Base-by-base conservation (phyloP, 371 early-diverging fungal species). In the Saksenaea oblongispora region DNA sequence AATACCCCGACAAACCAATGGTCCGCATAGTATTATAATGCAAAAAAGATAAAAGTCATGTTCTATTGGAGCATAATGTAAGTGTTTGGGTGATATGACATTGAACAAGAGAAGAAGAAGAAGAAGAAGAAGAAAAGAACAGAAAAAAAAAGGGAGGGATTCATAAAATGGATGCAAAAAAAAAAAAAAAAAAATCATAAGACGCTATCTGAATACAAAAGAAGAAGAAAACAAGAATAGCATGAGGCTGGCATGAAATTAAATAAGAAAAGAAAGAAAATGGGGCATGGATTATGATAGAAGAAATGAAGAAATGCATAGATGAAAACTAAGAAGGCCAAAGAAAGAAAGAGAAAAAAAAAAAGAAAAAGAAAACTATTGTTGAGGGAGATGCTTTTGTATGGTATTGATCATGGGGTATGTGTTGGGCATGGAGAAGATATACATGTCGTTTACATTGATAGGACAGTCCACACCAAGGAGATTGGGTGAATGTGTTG, bases 161-260 rank as follows among this genome's bases (percentile, higher is more conserved):
- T 31, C 31, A 31, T 11, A 58, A 37, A 37, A 37, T 58, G 58
- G 36, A 58, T 58, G 58, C 37, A 56, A 31, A 18, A 34, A 34
- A 28, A 28, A 39, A 13, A 58, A 11, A 17, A 37, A 58, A 10
- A 18, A 58, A 22, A 37, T 22, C 37, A 58, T 3, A 35, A 28
- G 39, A 37, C n/a, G n/a, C n/a, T n/a, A n/a, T n/a, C n/a, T n/a
- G n/a, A n/a, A n/a, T n/a, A n/a, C n/a, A 39, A 31, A 31, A 31
- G 31, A 31, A 31, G 7, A 31, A 31, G 31, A 31, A 31, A 31
- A 31, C 4, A 31, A 31, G 31, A 7, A 31, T 31, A 7, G 31
- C 31, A 31, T 31, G 31, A 31, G 7, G 31, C 7, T 31, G 31
- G 31, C 31, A 31, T 31, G 31, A 7, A 31, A 31, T 4, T 7